phyloP scores from a whole-genome alignment of 2,329 filamentous ascomycete genomes.

The Tolypocladium tropicale region DNA sequence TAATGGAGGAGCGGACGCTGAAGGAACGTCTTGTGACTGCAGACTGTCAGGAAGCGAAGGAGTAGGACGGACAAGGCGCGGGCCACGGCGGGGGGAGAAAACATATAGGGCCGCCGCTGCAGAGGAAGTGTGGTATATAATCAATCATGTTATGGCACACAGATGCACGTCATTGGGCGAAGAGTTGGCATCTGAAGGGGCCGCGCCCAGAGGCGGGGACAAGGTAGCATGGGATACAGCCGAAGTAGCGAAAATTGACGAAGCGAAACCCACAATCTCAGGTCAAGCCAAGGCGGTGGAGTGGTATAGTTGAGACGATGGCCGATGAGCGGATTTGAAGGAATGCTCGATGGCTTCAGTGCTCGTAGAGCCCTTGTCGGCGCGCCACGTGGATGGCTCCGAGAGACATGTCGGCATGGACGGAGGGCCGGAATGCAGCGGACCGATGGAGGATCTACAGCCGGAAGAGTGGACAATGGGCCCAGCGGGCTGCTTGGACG shows the following conservation, averaged over 20 bases:
- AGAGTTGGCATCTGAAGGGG: constrained; percentile 1
- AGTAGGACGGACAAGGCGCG: not conserved
- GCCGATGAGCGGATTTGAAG: not conserved
- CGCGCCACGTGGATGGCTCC: not conserved
- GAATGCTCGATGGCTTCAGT: not conserved
- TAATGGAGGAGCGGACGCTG: constrained; percentile 17
- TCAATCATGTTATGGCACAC: constrained; percentile 7
- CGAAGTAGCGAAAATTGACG: constrained; percentile 7
- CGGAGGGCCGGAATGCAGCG: not conserved
- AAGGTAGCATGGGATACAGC: constrained; percentile 6
- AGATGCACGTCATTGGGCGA: constrained; percentile 3
- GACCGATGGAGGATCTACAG: not conserved
- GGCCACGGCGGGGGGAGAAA: not conserved
- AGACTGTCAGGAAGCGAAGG: constrained; percentile 4
- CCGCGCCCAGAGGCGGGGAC: not conserved
- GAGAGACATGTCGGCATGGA: not conserved
- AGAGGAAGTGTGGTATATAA: constrained; percentile 10
- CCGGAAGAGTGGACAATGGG: not conserved
- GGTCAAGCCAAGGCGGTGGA: not conserved
- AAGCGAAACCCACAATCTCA: not conserved
- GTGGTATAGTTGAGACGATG: not conserved
- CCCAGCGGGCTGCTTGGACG: not conserved
- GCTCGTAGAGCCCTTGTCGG: not conserved
- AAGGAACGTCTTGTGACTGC: not conserved
- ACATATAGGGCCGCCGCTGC: not conserved